A percentile compares a stretch with the other conserved stretches of the same genome.
Evolutionary conservation across 2,329 filamentous ascomycete genomes (phyloP).

Genomic region (Tolypocladium inflatum): DNA sequence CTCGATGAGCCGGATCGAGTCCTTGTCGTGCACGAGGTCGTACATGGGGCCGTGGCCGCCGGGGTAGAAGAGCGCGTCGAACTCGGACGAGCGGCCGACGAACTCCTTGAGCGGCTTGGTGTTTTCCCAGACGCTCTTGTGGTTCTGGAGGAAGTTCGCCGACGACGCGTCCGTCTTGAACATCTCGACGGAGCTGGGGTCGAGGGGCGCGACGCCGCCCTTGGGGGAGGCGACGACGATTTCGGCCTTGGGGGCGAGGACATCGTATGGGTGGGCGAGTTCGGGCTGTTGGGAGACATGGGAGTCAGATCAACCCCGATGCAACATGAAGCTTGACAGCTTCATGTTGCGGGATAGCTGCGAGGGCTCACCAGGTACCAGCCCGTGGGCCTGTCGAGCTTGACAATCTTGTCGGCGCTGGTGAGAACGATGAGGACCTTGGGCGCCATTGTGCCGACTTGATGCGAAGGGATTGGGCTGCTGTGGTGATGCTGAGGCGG

Average conservation of each 20-base stretch:
- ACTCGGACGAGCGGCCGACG: conserved; percentile 46
- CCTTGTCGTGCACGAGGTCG: conserved; percentile 48
- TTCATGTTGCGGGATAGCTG: not conserved
- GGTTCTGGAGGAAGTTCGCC: conserved; percentile 42
- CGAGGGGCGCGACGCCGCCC: conserved; percentile 52
- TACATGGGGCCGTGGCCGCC: conserved; percentile 58
- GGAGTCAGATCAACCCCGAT: not conserved
- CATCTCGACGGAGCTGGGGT: conserved; percentile 45
- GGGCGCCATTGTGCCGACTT: conserved; percentile 29
- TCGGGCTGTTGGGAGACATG: conserved; percentile 34
- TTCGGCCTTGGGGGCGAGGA: conserved; percentile 42
- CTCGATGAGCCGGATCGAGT: conserved; percentile 49
- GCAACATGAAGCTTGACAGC: not conserved
- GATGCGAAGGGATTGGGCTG: not conserved
- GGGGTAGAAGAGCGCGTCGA: conserved; percentile 51
- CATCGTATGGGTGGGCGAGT: conserved; percentile 54
- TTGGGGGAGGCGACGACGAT: conserved; percentile 52
- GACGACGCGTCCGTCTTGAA: conserved; percentile 45
- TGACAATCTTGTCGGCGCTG: conserved; percentile 42
- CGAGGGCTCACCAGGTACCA: conserved; percentile 53
- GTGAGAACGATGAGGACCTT: conserved; percentile 66
- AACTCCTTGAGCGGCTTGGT: conserved; percentile 50
- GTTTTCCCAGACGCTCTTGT: conserved; percentile 52
- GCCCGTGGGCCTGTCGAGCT: conserved; percentile 48
- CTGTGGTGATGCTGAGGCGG: not conserved